Evolutionary conservation across 352 stramenopile genomes (phyloP), one percentile per base, ranked within the genome.

Genomic region (Pythium guiyangense): DNA sequence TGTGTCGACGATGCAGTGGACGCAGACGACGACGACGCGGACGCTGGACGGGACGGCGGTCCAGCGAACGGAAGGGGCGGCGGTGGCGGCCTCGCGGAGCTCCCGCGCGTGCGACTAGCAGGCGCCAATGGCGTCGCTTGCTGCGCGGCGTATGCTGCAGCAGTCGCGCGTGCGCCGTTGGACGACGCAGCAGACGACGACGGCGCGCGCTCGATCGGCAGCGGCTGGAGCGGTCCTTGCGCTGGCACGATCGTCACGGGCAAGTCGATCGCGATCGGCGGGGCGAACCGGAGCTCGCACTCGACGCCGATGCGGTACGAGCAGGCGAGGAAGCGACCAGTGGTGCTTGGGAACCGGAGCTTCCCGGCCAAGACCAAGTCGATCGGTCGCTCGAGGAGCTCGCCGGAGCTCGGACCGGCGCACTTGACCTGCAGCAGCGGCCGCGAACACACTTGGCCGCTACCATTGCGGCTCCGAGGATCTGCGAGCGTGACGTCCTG

Each of bases 271-370:
- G 39, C 49, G 31, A 82, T 55, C 45, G 58, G 39, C 15, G 45
- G 34, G 9, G 64, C 60, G 25, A 74, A 34, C 17, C 69, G 54
- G 3, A 82, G 63, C n/a, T 86, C 77, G 50, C 82, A 92, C 57
- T 81, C 65, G 49, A 92, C 70, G 17, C 64, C 59, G 50, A 92
- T 79, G 5, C 63, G 66, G 51, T 92, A 92, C 39, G 71, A 70
- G 46, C 77, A 88, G 29, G 62, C 74, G 29, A 92, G 51, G 59
- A 90, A 87, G 15, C 66, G 68, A 3, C 74, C 77, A 2, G 52
- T 60, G 0, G 77, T 88, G 10, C 67, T 80, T 0, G 82, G 82
- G 58, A 79, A 86, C 39, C 77, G 69, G 10, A 85, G 61, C 49
- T 83, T 80, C 20, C 74, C 72, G 4, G 78, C 69, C 40, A 84